These are phyloP conservation scores for Trichoderma virens DNA, from an alignment of 495 filamentous ascomycete species.

Conservation along the genomic window DNA sequence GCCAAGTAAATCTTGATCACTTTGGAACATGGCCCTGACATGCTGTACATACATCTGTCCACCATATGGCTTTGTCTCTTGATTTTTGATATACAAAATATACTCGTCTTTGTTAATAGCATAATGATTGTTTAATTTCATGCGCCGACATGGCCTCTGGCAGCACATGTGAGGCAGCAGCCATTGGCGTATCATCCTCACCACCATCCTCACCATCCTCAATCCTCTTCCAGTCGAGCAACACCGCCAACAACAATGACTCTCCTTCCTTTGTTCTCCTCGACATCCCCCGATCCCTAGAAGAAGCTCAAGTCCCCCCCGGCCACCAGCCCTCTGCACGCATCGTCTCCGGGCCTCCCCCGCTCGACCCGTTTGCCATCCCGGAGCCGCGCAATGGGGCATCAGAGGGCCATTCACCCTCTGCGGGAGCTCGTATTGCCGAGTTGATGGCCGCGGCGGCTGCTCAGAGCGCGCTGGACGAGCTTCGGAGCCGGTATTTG, in stretches of 20 bases:
- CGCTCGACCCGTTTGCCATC: slow-evolving; percentile 34
- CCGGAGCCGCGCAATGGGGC: slow-evolving; percentile 29
- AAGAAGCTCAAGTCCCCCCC: slow-evolving; percentile 36
- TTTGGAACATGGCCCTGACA: too few relatives aligned
- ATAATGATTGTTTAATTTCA: too few relatives aligned
- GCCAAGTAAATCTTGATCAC: too few relatives aligned
- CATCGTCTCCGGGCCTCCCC: slow-evolving; percentile 27
- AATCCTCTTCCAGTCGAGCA: slow-evolving; percentile 33
- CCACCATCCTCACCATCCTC: slow-evolving; percentile 10
- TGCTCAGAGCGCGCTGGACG: slow-evolving; percentile 33
- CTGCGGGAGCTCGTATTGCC: slow-evolving; percentile 29
- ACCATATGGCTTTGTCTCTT: too few relatives aligned
- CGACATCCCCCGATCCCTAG: slow-evolving; percentile 39
- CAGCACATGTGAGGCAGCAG: neutral
- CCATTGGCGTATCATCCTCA: neutral
- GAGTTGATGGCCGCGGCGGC: slow-evolving; percentile 38
- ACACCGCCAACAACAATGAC: too few relatives aligned
- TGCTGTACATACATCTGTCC: too few relatives aligned
- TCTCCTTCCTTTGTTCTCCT: slow-evolving; percentile 32
- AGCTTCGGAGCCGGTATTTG: slow-evolving; percentile 23
- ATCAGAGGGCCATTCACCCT: neutral
- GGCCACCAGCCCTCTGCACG: slow-evolving; percentile 16
- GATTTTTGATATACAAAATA: too few relatives aligned
- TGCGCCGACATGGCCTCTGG: too few relatives aligned
- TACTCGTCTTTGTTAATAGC: too few relatives aligned